Evolutionary conservation across 441 rosid species (phyloP).

Genomic region (Euphorbia corollata): DNA sequence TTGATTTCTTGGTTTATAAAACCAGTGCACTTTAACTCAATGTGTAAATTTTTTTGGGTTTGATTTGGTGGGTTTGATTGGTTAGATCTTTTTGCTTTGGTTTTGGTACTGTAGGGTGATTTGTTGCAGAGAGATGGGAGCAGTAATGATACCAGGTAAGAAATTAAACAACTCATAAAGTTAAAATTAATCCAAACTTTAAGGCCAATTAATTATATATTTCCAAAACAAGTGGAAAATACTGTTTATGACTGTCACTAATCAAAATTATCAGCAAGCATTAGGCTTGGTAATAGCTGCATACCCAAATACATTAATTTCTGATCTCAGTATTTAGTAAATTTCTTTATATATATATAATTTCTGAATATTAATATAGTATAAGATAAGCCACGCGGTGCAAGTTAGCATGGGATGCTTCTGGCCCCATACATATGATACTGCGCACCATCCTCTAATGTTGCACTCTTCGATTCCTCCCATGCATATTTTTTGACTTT

Average conservation of each 20-base stretch:
- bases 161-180: constrained; percentile 20
- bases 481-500: too few species aligned
- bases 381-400: constrained; percentile 36
- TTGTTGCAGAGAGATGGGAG: constrained; percentile 17
- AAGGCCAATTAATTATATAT: constrained; percentile 18
- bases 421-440: constrained; percentile 49
- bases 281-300: constrained; percentile 23
- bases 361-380: neutral
- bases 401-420: constrained; percentile 64
- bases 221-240: constrained; percentile 37
- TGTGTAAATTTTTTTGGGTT: constrained; percentile 17
- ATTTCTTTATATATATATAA: constrained; percentile 4
- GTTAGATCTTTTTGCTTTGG: neutral
- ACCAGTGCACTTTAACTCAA: constrained; percentile 33
- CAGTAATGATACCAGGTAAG: constrained; percentile 48
- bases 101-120: constrained; percentile 14
- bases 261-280: constrained; percentile 26
- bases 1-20: constrained; percentile 12
- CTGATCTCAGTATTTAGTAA: constrained; percentile 1
- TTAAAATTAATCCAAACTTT: constrained; percentile 18
- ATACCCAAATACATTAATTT: constrained; percentile 39
- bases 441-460: neutral
- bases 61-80: constrained; percentile 4
- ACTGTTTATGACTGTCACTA: constrained; percentile 30
- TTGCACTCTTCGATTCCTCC: constrained; percentile 21